Evolutionary conservation across 257 asterid species (phyloP).

Genomic region (Solanum tarijense): DNA sequence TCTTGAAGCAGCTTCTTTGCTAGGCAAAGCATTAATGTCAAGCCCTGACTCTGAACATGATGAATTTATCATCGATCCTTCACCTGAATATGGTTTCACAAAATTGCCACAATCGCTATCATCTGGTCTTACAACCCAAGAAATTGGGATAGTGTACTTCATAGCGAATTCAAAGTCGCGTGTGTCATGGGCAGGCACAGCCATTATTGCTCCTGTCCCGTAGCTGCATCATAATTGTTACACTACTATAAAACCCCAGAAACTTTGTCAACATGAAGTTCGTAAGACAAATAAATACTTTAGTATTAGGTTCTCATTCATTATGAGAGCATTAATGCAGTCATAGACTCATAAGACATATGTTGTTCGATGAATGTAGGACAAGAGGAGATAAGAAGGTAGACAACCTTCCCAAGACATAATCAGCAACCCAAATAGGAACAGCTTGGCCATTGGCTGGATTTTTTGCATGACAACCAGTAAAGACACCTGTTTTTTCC

Average conservation of each 20-base stretch:
- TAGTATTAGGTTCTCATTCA: not conserved
- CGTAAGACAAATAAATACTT: not conserved
- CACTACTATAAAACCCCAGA: conserved; percentile 1
- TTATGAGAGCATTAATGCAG: not conserved
- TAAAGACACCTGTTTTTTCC: conserved; percentile 87
- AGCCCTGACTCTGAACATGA: conserved; percentile 61
- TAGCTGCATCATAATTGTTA: conserved; percentile 50
- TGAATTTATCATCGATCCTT: conserved; percentile 78
- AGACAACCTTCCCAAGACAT: conserved; percentile 85
- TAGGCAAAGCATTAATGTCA: conserved; percentile 63
- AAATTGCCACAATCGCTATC: conserved; percentile 33
- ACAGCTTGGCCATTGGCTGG: conserved; percentile 70
- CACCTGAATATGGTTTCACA: conserved; percentile 65
- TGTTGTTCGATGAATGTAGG: not conserved
- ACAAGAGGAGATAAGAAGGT: not conserved
- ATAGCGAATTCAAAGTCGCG: conserved; percentile 91
- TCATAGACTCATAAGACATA: not conserved
- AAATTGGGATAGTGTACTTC: conserved; percentile 65
- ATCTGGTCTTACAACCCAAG: conserved; percentile 70
- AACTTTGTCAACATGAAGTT: not conserved
- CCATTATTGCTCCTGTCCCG: conserved; percentile 99
- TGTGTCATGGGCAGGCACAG: conserved; percentile 98
- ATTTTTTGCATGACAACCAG: conserved; percentile 87
- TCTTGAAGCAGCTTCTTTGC: conserved; percentile 66
- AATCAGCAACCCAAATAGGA: conserved; percentile 98